Evolutionary conservation across 2,329 filamentous ascomycete species (phyloP).

Genomic region (Monilinia vaccinii-corymbosi): DNA sequence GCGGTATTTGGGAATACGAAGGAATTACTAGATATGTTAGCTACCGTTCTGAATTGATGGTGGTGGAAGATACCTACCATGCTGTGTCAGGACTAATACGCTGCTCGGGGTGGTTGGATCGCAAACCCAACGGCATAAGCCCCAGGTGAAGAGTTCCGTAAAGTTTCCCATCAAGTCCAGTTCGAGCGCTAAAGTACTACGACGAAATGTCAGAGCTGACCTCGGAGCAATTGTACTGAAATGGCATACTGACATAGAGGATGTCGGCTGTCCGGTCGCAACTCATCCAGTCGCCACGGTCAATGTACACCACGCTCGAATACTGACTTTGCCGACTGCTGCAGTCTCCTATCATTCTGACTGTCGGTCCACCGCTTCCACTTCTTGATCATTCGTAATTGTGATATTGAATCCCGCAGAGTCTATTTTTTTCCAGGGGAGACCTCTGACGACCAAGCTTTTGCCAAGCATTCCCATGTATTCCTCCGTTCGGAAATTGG

Average conservation of each 20-base stretch:
- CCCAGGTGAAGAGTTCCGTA: constrained; percentile 72
- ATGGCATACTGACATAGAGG: constrained; percentile 41
- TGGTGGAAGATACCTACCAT: constrained; percentile 45
- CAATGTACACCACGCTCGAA: constrained; percentile 67
- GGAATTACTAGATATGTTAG: constrained; percentile 55
- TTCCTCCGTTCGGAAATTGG: not conserved
- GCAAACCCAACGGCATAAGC: constrained; percentile 72
- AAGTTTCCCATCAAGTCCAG: constrained; percentile 49
- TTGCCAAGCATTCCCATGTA: not conserved
- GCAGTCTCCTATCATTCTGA: constrained; percentile 14
- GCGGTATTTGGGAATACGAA: constrained; percentile 49
- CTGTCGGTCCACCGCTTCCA: not conserved
- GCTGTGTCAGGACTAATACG: constrained; percentile 70
- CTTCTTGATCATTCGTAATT: not conserved
- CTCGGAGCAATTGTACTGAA: not conserved
- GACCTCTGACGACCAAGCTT: constrained; percentile 4
- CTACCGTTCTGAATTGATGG: constrained; percentile 28
- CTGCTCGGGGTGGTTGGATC: constrained; percentile 37
- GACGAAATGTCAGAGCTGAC: constrained; percentile 13
- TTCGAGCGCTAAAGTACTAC: constrained; percentile 43
- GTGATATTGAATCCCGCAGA: not conserved
- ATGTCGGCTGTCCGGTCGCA: constrained; percentile 35
- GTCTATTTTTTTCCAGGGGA: not conserved
- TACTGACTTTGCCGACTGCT: constrained; percentile 29
- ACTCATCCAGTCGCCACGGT: constrained; percentile 46